Evolutionary conservation across 2,329 filamentous ascomycete genomes (phyloP), one percentile per base, ranked within the genome.

Genomic region (Triangularia verruculosa): DNA sequence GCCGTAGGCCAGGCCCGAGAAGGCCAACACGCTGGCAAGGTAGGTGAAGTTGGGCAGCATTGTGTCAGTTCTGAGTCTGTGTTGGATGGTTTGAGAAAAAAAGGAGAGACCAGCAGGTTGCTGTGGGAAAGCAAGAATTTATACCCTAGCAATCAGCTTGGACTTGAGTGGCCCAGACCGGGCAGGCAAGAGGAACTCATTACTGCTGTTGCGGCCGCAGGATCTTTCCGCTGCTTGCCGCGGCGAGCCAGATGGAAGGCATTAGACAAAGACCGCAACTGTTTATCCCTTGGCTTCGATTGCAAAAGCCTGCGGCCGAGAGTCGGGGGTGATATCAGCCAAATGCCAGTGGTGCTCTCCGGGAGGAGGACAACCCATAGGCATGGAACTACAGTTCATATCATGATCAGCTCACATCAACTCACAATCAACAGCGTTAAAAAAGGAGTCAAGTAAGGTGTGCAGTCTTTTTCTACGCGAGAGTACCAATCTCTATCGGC

Each of bases 1-100:
- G 61, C 73, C 82, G n/a, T 80, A 83, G 17, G 39, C 39, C n/a
- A 47, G n/a, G 17, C n/a, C 20, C 9, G 39, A 47, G n/a, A 47
- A 12, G 39, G 39, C 39, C 39, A 47, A 17, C n/a, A 9, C n/a
- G n/a, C 39, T 20, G 17, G 39, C n/a, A 17, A 22, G n/a, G 39
- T 20, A 9, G n/a, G 39, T 4, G n/a, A 20, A 8, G n/a, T 20
- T 20, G 17, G 39, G 11, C n/a, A 47, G 1, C 39, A 47, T 47
- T 8, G n/a, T 47, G 39, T 9, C 8, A 20, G 2, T 47, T 11
- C 6, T 47, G 39, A 47, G 39, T 47, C 4, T 47, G n/a, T 20
- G 39, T 47, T 47, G 4, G n/a, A 20, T 47, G 39, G 39, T 22
- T 17, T 20, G 17, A 2, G 13, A 20, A 47, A 8, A 17, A 47